These are phyloP conservation scores for Daldinia caldariorum DNA, from an alignment of 495 filamentous ascomycete species.

Conservation along the genomic window DNA sequence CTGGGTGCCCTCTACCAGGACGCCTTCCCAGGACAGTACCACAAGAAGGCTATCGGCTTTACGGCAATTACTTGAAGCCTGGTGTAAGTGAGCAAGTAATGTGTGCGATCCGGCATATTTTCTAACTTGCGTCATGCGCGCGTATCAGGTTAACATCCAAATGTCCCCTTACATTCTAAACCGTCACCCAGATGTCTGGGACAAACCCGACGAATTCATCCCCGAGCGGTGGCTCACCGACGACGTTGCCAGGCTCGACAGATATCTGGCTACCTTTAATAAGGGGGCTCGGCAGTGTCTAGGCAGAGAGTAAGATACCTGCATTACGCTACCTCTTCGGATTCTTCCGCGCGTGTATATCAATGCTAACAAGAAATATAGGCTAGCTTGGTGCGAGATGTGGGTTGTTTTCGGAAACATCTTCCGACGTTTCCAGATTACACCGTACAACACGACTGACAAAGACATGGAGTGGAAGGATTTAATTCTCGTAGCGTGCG, in stretches of 20 bases:
- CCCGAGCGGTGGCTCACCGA: conserved; percentile 4
- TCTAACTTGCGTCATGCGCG: conserved; percentile 7
- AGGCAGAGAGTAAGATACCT: conserved; percentile 11
- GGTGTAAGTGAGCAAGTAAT: conserved; percentile 1
- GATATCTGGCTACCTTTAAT: conserved; percentile 3
- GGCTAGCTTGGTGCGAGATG: conserved; percentile 12
- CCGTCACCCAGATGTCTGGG: conserved; percentile 5
- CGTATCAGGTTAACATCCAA: conserved; percentile 7
- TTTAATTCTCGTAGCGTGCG: conserved; percentile 8
- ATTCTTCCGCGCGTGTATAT: neutral
- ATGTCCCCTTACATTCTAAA: conserved; percentile 8
- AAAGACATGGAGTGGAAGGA: conserved; percentile 14
- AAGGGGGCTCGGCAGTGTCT: conserved; percentile 7
- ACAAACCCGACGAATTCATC: neutral
- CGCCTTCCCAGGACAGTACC: conserved; percentile 11
- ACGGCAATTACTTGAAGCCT: conserved; percentile 4
- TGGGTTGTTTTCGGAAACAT: conserved; percentile 11
- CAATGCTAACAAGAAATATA: neutral
- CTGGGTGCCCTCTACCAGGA: conserved; percentile 4
- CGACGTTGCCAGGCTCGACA: conserved; percentile 6
- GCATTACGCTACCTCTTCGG: neutral
- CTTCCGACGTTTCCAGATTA: conserved; percentile 12
- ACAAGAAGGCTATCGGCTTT: conserved; percentile 1
- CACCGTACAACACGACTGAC: conserved; percentile 8
- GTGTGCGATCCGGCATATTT: neutral